Base-by-base conservation (phyloP, 208 protist species). In the Acanthamoeba sp. region DNA sequence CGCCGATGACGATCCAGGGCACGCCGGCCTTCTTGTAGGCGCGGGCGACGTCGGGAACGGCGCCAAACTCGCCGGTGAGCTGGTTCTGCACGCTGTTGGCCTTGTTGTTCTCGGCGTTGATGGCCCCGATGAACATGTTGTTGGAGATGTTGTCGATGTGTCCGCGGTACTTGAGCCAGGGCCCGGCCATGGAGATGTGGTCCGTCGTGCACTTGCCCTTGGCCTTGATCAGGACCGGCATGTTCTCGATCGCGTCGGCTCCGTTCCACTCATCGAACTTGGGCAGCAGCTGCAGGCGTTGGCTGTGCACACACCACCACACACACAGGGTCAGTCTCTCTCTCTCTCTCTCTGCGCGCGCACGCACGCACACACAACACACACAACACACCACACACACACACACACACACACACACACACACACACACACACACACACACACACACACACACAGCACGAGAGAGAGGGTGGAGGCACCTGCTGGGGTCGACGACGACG, bases 81-180 rank as follows among this genome's bases (percentile, higher is more conserved):
- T 94, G 76, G 93, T 98, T 98, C 16, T 94, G 27, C 4, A 98
- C 95, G 3, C 29, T 91, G 95, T 98, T 98, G 40, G 95, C 96
- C 84, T 98, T 97, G 34, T 88, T 94, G 40, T 98, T 98, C 73
- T 98, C 96, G 85, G 93, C 7, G 76, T 98, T 98, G 59, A 97
- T 95, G 34, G 97, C 98, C 62, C 97, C 98, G 76, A 98, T 98
- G 32, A 98, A 93, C 69, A 98, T 95, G 93, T 98, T 98, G 96
- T 98, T 98, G 42, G 96, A 97, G 78, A 98, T 98, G 94, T 98
- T 98, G 59, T 98, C 98, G 38, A 98, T 95, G 92, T 98, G 98
- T 69, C 98, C 98, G 92, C 98, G 96, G 96, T 98, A 98, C 89
- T 97, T 98, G 57, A 98, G 94, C 96, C 96, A 97, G 62, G 96